phyloP scores from a whole-genome alignment of 768 basidiomycete species.

The Rhizopogon roseolus region DNA sequence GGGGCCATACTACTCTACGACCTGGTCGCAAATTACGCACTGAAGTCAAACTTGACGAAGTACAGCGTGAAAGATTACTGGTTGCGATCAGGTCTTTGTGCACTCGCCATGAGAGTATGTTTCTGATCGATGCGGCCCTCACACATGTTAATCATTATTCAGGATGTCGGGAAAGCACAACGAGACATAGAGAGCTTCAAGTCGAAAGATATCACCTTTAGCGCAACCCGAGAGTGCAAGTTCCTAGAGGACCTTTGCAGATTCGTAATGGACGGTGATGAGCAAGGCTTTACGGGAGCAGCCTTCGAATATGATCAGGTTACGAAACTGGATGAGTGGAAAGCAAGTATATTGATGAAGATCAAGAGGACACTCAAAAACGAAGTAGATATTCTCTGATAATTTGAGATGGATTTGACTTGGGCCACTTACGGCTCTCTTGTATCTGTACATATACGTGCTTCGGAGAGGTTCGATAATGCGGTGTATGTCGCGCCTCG shows the following conservation, averaged over 20 bases:
- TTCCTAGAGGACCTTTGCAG: constrained; percentile 77
- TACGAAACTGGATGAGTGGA: constrained; percentile 93
- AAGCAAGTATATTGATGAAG: constrained; percentile 85
- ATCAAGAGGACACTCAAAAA: constrained; percentile 79
- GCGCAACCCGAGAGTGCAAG: constrained; percentile 87
- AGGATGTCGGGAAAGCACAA: constrained; percentile 84
- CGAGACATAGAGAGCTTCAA: constrained; percentile 76
- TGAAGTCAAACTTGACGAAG: constrained; percentile 83
- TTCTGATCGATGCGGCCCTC: background rate
- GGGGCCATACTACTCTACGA: constrained; percentile 87
- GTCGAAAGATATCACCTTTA: constrained; percentile 81
- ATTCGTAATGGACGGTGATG: constrained; percentile 67
- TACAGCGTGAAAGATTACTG: constrained; percentile 99
- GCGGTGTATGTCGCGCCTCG: no score
- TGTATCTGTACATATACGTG: no score
- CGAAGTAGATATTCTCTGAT: constrained; percentile 36
- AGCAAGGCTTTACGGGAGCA: constrained; percentile 73
- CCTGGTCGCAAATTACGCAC: constrained; percentile 80
- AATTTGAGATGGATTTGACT: no score
- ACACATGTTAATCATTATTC: constrained; percentile 7
- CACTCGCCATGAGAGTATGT: constrained; percentile 80
- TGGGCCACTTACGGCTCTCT: no score
- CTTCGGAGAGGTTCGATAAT: no score
- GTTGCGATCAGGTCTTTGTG: constrained; percentile 83
- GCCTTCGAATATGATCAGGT: constrained; percentile 92